Evolutionary conservation across 768 basidiomycete genomes (phyloP), one percentile per base, ranked within the genome.

Genomic region (Podaxis carcinomalis): DNA sequence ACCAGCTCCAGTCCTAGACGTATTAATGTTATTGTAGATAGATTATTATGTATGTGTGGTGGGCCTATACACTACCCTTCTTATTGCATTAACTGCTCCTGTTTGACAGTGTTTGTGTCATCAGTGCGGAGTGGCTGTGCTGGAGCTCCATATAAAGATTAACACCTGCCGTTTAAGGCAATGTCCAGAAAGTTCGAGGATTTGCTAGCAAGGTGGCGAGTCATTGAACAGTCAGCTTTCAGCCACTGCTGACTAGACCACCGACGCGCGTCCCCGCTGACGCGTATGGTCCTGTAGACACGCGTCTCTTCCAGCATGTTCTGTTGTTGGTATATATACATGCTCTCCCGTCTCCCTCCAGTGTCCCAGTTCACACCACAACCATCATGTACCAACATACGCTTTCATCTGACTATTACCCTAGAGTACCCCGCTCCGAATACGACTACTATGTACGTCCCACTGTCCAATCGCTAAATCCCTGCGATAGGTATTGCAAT

Each of bases 1-100:
- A 89, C 71, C 86, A 90, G 61, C 66, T 63, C 39, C 65, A 37
- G 60, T 27, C 25, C 47, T 49, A 44, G 19, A 25, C 11, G 36
- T 35, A 13, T 11, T 54, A 14, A 27, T 14, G 25, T 27, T 13
- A 23, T 54, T 19, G 39, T 56, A 13, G 25, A 40, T 44, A 44
- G 39, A 42, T 42, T 9, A n/a, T 23, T 9, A n/a, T 23, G 13
- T 56, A 42, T 13, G 13, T 9, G 27, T 13, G 40, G 21, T 53
- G 51, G 32, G 16, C 16, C 3, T 51, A 32, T 32, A 32, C 32
- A 9, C 32, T 32, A 32, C 32, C 32, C 32, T 16, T 11, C 16
- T 40, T 40, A n/a, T 16, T 40, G 39, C 39, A 40, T 40, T 40
- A 13, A 40, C 39, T 16, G 32, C 7, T 9, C 28, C 28, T 32